These are phyloP conservation scores for Quillaja saponaria DNA, from an alignment of 306 rosid species.

Conservation along the genomic window DNA sequence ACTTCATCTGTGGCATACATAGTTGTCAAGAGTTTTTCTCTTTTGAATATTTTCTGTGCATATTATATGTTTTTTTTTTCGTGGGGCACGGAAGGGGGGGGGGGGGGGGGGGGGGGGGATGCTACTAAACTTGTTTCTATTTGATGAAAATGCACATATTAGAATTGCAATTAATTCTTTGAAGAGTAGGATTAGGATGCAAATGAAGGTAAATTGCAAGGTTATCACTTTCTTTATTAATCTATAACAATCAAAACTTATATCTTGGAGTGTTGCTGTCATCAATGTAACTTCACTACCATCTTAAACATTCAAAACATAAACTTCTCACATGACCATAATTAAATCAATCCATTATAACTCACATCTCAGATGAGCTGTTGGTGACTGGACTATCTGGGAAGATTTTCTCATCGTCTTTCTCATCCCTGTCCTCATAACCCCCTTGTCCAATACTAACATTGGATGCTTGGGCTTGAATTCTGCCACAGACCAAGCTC, in stretches of 20 bases:
- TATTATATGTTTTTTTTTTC: too few relatives aligned
- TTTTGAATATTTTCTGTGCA: neutral
- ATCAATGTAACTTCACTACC: conserved; percentile 8
- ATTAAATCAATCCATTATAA: conserved; percentile 28
- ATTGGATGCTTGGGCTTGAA: conserved; percentile 76
- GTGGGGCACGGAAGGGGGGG: too few relatives aligned
- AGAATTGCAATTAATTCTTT: conserved; percentile 10
- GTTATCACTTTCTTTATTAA: neutral
- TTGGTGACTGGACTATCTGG: conserved; percentile 38
- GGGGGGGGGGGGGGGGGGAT: too few relatives aligned
- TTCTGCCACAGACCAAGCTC: conserved; percentile 33
- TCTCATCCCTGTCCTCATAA: conserved; percentile 53
- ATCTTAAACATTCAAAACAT: conserved; percentile 3
- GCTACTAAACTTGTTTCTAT: too few relatives aligned
- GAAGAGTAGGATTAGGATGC: neutral
- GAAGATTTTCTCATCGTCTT: conserved; percentile 41
- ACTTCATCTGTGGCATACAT: conserved; percentile 15
- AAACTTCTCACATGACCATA: conserved; percentile 3
- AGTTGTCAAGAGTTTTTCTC: conserved; percentile 8
- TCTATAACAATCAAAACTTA: conserved; percentile 4
- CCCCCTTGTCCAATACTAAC: conserved; percentile 69
- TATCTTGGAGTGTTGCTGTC: conserved; percentile 9
- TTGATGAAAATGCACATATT: conserved; percentile 3
- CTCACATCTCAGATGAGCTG: conserved; percentile 69
- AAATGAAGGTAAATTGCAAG: neutral